Percentiles rank a stretch among this genome's conserved stretches.
These are phyloP conservation scores for Rosa lucieae DNA, from an alignment of 306 rosid genomes.

Conservation along the genomic window DNA sequence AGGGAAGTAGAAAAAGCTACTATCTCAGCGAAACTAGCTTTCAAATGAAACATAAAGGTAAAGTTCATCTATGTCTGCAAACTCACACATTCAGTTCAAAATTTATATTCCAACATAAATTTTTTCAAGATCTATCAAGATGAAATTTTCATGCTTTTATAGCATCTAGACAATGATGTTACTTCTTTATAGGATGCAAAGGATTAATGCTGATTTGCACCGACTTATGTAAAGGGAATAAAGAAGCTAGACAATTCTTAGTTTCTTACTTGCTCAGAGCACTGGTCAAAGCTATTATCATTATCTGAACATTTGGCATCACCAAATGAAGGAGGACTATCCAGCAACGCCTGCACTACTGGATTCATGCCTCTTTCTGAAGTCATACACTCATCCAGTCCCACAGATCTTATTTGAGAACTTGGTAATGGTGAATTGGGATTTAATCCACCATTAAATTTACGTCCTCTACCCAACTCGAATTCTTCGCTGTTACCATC, in stretches of 20 bases:
- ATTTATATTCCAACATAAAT: neutral
- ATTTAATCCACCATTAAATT: conserved; percentile 7
- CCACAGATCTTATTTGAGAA: conserved; percentile 29
- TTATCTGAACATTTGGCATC: conserved; percentile 70
- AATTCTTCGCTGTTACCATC: conserved; percentile 30
- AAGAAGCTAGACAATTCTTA: conserved; percentile 25
- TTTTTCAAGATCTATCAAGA: neutral
- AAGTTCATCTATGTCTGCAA: neutral
- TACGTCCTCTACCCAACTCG: conserved; percentile 22
- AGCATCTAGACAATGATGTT: neutral
- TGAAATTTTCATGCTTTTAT: neutral
- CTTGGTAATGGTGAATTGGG: conserved; percentile 17
- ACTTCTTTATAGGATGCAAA: neutral
- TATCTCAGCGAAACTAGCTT: neutral
- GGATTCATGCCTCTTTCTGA: conserved; percentile 51
- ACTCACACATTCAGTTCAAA: neutral
- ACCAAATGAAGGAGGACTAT: conserved; percentile 66
- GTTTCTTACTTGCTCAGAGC: conserved; percentile 56
- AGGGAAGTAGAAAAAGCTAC: neutral
- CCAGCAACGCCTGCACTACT: conserved; percentile 42
- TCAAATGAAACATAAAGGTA: neutral
- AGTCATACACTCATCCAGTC: conserved; percentile 18
- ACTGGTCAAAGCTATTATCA: conserved; percentile 50
- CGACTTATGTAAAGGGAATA: neutral
- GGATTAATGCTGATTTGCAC: neutral